Conservation (phyloP, 495 filamentous ascomycete genomes). For the Podospora tetraspora region DNA sequence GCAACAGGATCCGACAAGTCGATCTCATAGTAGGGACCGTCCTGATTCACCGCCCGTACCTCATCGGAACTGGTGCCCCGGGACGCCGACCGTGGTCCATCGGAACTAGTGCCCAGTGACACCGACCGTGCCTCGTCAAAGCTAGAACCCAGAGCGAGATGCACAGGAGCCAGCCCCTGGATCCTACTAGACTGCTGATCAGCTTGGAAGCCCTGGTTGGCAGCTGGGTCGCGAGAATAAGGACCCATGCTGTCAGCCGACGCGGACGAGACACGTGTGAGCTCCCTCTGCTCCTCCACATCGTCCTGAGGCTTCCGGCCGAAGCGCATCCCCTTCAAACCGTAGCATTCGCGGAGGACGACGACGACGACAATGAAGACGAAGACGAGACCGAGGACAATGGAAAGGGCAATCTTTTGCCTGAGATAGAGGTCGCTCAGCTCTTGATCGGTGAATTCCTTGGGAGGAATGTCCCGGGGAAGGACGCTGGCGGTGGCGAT, state of each 20-base stretch:
- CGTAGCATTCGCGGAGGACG: background rate
- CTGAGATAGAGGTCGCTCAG: background rate
- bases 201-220: background rate
- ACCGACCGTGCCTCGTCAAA: background rate
- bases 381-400: background rate
- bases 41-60: background rate
- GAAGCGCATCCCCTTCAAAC: background rate
- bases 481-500: background rate
- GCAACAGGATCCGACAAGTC: background rate
- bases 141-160: background rate
- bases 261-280: background rate
- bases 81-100: background rate
- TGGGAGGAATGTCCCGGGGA: background rate
- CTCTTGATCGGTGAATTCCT: background rate
- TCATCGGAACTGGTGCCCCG: no score
- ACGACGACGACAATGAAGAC: background rate
- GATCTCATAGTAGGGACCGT: background rate
- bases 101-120: background rate
- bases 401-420: background rate
- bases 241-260: background rate
- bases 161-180: background rate
- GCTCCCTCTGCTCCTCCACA: background rate
- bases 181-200: background rate
- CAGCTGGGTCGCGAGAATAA: background rate
- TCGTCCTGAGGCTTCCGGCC: background rate